Evolutionary conservation across 768 basidiomycete species (phyloP).

Genomic region (Heimioporus sp.): DNA sequence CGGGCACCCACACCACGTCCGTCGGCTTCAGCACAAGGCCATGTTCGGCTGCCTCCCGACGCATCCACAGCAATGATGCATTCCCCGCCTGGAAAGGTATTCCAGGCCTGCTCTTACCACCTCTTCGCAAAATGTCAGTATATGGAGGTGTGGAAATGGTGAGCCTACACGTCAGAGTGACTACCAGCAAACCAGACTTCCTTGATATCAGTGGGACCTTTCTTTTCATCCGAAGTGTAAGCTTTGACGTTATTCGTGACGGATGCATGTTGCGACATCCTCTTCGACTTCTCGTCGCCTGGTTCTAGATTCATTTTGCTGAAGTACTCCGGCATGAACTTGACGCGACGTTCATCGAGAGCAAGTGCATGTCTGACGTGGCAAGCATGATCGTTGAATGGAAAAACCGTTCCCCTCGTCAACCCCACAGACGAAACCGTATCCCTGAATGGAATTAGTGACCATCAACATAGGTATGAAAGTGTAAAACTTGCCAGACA

Average conservation of each 20-base stretch:
- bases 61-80: slow-evolving; percentile 33
- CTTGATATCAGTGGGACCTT: slow-evolving; percentile 31
- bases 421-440: slow-evolving; percentile 65
- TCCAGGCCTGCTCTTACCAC: slow-evolving; percentile 21
- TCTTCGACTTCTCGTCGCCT: slow-evolving; percentile 8
- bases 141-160: too few species aligned
- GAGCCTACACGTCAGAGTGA: slow-evolving; percentile 35
- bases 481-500: slow-evolving; percentile 39
- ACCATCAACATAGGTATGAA: background rate
- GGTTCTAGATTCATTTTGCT: slow-evolving; percentile 26
- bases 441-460: slow-evolving; percentile 44
- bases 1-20: slow-evolving; percentile 25
- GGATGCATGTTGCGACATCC: background rate
- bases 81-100: slow-evolving; percentile 21
- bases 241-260: background rate
- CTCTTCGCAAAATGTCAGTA: slow-evolving; percentile 7
- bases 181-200: slow-evolving; percentile 68
- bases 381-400: slow-evolving; percentile 50
- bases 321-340: slow-evolving; percentile 49
- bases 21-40: slow-evolving; percentile 28
- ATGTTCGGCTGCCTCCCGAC: slow-evolving; percentile 23
- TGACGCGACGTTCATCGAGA: slow-evolving; percentile 59
- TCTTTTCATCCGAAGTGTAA: background rate
- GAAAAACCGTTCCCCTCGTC: slow-evolving; percentile 40
- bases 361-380: slow-evolving; percentile 64